These are phyloP conservation scores for Pythium angustatum DNA, from an alignment of 352 stramenopile species.

Conservation along the genomic window DNA sequence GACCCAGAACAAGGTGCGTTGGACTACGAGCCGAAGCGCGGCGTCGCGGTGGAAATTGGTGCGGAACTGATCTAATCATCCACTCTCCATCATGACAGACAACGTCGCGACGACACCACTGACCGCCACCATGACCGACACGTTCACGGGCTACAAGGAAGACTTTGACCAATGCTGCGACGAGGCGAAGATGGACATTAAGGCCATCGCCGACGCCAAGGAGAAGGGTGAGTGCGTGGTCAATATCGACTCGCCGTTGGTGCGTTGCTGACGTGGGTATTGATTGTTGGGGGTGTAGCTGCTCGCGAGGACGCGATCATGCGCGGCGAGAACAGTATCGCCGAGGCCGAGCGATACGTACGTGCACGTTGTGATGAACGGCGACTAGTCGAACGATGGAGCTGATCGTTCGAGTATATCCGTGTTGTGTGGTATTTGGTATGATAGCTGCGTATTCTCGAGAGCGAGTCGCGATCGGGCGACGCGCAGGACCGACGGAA, in stretches of 20 bases:
- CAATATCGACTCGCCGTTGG: too few species aligned
- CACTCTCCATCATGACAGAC: background rate
- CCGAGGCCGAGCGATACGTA: slow-evolving; percentile 78
- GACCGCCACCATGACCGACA: slow-evolving; percentile 76
- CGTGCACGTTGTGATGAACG: too few species aligned
- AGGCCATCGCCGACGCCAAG: slow-evolving; percentile 50
- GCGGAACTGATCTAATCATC: background rate
- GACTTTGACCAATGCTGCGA: slow-evolving; percentile 86
- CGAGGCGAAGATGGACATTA: slow-evolving; percentile 73
- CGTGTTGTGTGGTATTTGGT: too few species aligned
- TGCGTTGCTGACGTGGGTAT: background rate
- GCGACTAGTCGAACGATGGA: too few species aligned
- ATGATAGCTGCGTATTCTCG: slow-evolving; percentile 70
- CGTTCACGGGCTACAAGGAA: slow-evolving; percentile 80
- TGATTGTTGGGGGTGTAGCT: slow-evolving; percentile 29
- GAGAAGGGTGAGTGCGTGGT: slow-evolving; percentile 25
- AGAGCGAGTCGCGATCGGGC: slow-evolving; percentile 77
- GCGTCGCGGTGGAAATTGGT: slow-evolving; percentile 3
- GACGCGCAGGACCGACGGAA: slow-evolving; percentile 76
- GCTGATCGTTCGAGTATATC: too few species aligned
- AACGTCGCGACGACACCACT: too few species aligned
- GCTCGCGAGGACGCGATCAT: slow-evolving; percentile 54
- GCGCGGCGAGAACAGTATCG: slow-evolving; percentile 69
- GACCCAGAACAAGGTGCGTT: too few species aligned
- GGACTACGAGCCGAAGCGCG: background rate